These are phyloP conservation scores for Lecanicillium sp. DNA, from an alignment of 2,329 filamentous ascomycete genomes.

Conservation along the genomic window DNA sequence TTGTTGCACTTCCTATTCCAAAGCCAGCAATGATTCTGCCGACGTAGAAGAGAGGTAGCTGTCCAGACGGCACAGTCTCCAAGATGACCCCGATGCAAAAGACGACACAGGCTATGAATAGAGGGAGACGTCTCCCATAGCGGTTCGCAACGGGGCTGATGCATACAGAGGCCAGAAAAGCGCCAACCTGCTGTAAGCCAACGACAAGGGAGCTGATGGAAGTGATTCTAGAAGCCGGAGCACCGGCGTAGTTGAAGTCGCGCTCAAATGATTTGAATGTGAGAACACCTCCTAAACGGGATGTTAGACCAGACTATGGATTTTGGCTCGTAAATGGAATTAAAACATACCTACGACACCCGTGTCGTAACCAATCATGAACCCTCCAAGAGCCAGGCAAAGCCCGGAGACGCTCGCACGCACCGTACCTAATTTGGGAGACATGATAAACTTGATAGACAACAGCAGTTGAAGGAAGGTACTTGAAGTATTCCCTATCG, in stretches of 20 bases:
- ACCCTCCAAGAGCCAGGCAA: background rate
- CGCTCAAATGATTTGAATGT: constrained; percentile 10
- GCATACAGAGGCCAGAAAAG: constrained; percentile 4
- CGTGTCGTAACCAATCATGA: background rate
- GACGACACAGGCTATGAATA: constrained; percentile 21
- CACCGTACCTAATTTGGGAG: too few species aligned
- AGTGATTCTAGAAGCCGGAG: background rate
- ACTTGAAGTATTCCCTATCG: too few species aligned
- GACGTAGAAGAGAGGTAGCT: constrained; percentile 10
- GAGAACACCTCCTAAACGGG: constrained; percentile 11
- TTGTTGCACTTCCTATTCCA: constrained; percentile 22
- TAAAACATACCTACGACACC: background rate
- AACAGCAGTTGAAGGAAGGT: too few species aligned
- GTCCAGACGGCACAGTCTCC: constrained; percentile 28
- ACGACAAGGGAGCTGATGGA: constrained; percentile 6
- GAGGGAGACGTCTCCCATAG: constrained; percentile 1
- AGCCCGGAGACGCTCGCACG: too few species aligned
- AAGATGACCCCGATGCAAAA: constrained; percentile 26
- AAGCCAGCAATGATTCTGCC: constrained; percentile 18
- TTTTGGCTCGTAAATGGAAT: too few species aligned
- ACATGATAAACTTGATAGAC: too few species aligned
- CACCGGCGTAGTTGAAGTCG: constrained; percentile 7
- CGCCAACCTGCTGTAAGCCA: constrained; percentile 5
- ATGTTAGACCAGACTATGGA: background rate
- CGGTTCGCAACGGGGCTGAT: constrained; percentile 3